Evolutionary conservation across 345 rosid genomes (phyloP).

Genomic region (Salix brachista): DNA sequence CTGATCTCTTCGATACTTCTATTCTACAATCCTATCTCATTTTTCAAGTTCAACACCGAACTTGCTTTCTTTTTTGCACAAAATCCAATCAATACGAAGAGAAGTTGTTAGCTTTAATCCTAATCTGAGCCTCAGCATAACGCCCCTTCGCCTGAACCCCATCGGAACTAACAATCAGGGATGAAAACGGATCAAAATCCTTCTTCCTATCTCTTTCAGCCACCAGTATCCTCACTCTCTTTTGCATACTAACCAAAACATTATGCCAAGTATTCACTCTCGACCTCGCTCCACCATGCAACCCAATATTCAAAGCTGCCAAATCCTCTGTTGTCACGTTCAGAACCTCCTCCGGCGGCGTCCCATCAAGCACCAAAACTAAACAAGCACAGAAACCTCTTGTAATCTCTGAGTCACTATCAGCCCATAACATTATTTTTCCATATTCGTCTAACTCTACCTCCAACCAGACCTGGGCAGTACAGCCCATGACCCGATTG

Average conservation of each 20-base stretch:
- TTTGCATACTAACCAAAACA: slow-evolving; percentile 83
- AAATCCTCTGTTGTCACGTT: slow-evolving; percentile 65
- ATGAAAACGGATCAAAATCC: slow-evolving; percentile 74
- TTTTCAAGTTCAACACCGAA: not conserved
- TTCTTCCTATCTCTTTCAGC: slow-evolving; percentile 58
- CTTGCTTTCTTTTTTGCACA: not conserved
- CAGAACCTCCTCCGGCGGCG: slow-evolving; percentile 73
- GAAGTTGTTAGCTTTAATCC: not conserved
- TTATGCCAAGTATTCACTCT: slow-evolving; percentile 94
- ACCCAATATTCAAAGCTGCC: slow-evolving; percentile 60
- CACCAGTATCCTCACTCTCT: slow-evolving; percentile 63
- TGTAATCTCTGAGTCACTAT: slow-evolving; percentile 81
- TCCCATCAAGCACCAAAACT: slow-evolving; percentile 58
- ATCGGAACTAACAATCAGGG: slow-evolving; percentile 52
- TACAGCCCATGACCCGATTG: slow-evolving; percentile 96
- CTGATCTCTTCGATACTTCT: not conserved
- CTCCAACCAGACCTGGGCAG: slow-evolving; percentile 85
- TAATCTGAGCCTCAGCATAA: slow-evolving; percentile 90
- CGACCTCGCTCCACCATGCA: slow-evolving; percentile 57
- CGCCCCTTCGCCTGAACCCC: slow-evolving; percentile 77
- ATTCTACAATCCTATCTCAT: not conserved
- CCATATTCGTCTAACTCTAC: slow-evolving; percentile 53
- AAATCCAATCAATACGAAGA: not conserved
- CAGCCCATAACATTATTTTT: slow-evolving; percentile 72
- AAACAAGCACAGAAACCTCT: slow-evolving; percentile 81